A percentile compares a stretch with the other conserved stretches of the same genome.
These are phyloP conservation scores for Xylaria multiplex DNA, from an alignment of 2,329 filamentous ascomycete genomes.

Conservation along the genomic window DNA sequence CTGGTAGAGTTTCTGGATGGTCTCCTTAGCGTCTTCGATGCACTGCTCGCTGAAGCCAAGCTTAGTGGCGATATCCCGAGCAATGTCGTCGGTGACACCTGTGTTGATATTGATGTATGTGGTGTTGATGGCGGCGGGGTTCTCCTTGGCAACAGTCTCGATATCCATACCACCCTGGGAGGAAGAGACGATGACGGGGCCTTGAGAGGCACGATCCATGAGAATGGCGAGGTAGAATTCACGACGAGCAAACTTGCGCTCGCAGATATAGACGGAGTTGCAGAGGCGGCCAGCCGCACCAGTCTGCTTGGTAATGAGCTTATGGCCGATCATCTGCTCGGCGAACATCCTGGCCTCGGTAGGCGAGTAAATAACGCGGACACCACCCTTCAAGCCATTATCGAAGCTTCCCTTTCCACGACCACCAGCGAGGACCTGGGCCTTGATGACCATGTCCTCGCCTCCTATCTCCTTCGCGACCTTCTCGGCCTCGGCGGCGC, in stretches of 20 bases:
- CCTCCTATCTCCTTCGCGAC: slow-evolving; percentile 90
- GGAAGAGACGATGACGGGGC: slow-evolving; percentile 95
- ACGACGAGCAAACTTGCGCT: slow-evolving; percentile 98
- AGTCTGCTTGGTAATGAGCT: slow-evolving; percentile 99
- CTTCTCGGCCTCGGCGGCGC: slow-evolving; percentile 85
- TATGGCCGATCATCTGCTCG: slow-evolving; percentile 99
- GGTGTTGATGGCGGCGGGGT: slow-evolving; percentile 93
- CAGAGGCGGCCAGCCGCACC: slow-evolving; percentile 92
- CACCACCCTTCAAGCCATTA: slow-evolving; percentile 98
- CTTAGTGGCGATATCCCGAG: slow-evolving; percentile 85
- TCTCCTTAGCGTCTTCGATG: slow-evolving; percentile 92
- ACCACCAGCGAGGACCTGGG: slow-evolving; percentile 96
- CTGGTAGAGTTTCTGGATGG: slow-evolving; percentile 98
- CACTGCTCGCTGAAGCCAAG: slow-evolving; percentile 98
- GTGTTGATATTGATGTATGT: slow-evolving; percentile 92
- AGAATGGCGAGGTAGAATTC: slow-evolving; percentile 99
- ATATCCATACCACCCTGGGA: slow-evolving; percentile 99
- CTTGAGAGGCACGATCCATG: slow-evolving; percentile 93
- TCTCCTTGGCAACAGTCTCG: slow-evolving; percentile 97
- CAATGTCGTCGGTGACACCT: slow-evolving; percentile 96
- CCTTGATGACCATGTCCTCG: slow-evolving; percentile 99
- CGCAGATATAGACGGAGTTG: slow-evolving; percentile 98
- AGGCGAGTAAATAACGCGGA: slow-evolving; percentile 98
- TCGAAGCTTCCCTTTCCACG: slow-evolving; percentile 98
- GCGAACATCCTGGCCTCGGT: slow-evolving; percentile 97